Evolutionary conservation across 768 basidiomycete genomes (phyloP), one percentile per base, ranked within the genome.

Genomic region (Mycena crocata): DNA sequence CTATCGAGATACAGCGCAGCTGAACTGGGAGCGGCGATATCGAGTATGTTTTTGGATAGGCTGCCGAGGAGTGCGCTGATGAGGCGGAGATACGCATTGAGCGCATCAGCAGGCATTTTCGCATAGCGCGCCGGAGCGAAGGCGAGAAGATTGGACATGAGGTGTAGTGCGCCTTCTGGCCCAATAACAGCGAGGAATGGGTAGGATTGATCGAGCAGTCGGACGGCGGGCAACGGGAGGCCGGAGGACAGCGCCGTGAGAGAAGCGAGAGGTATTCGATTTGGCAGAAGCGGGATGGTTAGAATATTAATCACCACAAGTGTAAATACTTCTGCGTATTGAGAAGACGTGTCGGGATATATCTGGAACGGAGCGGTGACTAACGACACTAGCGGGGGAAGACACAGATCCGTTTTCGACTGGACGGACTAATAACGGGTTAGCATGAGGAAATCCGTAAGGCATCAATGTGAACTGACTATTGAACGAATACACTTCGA

Each of bases 281-380:
- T 85, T 5, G 89, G 89, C 1, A 91, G 80, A 0, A 89, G 77
- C 2, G 89, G 87, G 28, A 90, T 73, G 8, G 86, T 80, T 62
- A 90, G 77, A 44, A 90, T 80, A 58, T 81, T 73, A 30, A 78
- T 73, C 40, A 87, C 57, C 35, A 88, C 66, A 32, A 54, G 82
- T 69, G 57, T 17, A 31, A 62, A 30, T 42, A 44, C 28, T 15
- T 35, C 5, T 3, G 31, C 14, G 17, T 58, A 58, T 28, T 52
- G 21, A 2, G 17, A 2, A 17, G 50, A 62, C 14, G 4, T 14
- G 23, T 17, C 30, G 14, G 37, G 9, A 17, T 51, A 54, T 30
- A 45, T 28, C 14, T 62, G 39, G 49, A 62, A 34, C 1, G 60
- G 40, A n/a, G 34, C 37, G 13, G 51, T 54, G 10, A 31, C 6